These are phyloP conservation scores for Plenodomus lindquistii DNA, from an alignment of 2,329 filamentous ascomycete species.

Conservation along the genomic window DNA sequence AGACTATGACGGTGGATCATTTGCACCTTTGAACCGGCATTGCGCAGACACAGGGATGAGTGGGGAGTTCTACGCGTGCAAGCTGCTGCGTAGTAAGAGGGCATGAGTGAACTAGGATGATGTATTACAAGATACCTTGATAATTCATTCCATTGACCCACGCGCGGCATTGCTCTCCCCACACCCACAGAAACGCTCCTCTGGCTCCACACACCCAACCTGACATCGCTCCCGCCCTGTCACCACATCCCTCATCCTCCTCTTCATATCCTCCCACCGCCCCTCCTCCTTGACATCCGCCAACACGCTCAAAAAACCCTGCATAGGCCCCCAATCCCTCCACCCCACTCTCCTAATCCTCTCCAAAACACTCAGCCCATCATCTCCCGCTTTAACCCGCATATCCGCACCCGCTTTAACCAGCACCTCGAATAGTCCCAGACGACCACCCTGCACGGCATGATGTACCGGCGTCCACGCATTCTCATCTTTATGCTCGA, in stretches of 20 bases:
- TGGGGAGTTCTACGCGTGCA: too few relatives aligned
- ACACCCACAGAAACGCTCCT: too few relatives aligned
- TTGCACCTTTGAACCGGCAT: too few relatives aligned
- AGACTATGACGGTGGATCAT: too few relatives aligned
- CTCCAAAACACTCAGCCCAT: neutral
- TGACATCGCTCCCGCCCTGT: too few relatives aligned
- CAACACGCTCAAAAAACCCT: neutral
- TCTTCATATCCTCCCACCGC: neutral
- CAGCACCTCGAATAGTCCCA: neutral
- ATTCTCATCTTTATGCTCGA: neutral
- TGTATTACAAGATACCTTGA: too few relatives aligned
- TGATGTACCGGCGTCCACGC: conserved; percentile 1
- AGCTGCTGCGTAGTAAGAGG: too few relatives aligned
- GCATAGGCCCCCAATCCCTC: neutral
- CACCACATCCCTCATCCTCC: neutral
- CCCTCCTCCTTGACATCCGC: neutral
- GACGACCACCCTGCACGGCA: neutral
- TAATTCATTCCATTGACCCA: too few relatives aligned
- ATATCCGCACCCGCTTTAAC: neutral
- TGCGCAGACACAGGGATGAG: too few relatives aligned
- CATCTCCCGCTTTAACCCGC: neutral
- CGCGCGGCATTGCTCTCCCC: too few relatives aligned
- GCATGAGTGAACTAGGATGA: too few relatives aligned
- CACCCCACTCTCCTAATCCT: neutral
- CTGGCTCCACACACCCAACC: too few relatives aligned